phyloP scores from a whole-genome alignment of 2,329 filamentous ascomycete species.

The Phialemoniopsis sp. region DNA sequence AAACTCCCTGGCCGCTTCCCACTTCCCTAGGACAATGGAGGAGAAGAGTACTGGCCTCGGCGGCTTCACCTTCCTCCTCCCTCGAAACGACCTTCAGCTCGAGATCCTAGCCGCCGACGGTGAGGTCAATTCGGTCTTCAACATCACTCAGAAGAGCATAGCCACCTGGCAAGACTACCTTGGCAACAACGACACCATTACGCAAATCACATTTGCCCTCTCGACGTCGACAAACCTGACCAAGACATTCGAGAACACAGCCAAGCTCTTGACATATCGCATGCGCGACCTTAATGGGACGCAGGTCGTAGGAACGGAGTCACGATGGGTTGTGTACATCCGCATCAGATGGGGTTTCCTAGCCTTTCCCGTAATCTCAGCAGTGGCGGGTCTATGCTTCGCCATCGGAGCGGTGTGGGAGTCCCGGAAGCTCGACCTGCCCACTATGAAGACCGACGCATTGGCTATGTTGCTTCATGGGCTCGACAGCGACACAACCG shows the following conservation, averaged over 20 bases:
- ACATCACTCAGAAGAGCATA: constrained; percentile 6
- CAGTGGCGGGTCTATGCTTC: constrained; percentile 2
- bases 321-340: constrained; percentile 5
- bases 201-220: neutral
- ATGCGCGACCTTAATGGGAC: neutral
- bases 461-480: constrained; percentile 4
- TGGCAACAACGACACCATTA: neutral
- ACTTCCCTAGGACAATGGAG: no score
- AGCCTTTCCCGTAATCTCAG: constrained; percentile 3
- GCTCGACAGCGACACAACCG: constrained; percentile 2
- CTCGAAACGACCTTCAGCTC: constrained; percentile 2
- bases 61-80: neutral
- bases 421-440: constrained; percentile 1
- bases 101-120: neutral
- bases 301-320: neutral
- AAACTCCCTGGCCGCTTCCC: no score
- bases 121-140: constrained; percentile 1
- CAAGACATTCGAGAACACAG: constrained; percentile 1
- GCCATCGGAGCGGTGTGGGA: neutral
- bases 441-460: constrained; percentile 3
- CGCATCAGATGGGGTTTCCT: constrained; percentile 4
- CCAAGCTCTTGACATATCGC: neutral
- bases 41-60: neutral
- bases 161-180: constrained; percentile 1
- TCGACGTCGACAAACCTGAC: constrained; percentile 1